A percentile compares a stretch with the other conserved stretches of the same genome.
These are phyloP conservation scores for Thalassiosira profunda DNA, from an alignment of 108 stramenopile species.

Conservation along the genomic window DNA sequence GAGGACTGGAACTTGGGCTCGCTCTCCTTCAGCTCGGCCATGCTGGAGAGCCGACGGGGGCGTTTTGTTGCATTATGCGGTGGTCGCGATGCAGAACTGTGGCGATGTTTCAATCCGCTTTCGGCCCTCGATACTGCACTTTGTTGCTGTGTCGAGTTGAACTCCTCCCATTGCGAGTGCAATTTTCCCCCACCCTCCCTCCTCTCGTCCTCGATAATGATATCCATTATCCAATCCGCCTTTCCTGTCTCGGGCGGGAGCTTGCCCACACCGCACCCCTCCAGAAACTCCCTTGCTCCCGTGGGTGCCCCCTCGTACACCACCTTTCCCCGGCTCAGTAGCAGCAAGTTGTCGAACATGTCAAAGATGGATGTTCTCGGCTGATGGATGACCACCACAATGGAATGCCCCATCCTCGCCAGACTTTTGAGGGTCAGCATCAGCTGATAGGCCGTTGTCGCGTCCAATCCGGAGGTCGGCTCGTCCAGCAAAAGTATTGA, in stretches of 20 bases:
- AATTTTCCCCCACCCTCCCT: slow-evolving; percentile 8
- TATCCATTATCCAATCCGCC: slow-evolving; percentile 91
- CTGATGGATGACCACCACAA: slow-evolving; percentile 92
- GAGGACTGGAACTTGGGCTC: slow-evolving; percentile 57
- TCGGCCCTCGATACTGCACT: background rate
- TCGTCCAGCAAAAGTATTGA: slow-evolving; percentile 79
- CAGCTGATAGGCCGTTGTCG: slow-evolving; percentile 73
- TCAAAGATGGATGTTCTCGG: slow-evolving; percentile 89
- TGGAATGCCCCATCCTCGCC: slow-evolving; percentile 61
- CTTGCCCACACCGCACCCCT: slow-evolving; percentile 39
- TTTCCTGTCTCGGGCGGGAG: slow-evolving; percentile 75
- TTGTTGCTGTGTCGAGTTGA: slow-evolving; percentile 11
- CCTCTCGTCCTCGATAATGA: slow-evolving; percentile 62
- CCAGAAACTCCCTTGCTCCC: slow-evolving; percentile 56
- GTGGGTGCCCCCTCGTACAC: slow-evolving; percentile 64
- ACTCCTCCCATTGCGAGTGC: slow-evolving; percentile 3
- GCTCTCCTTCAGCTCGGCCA: slow-evolving; percentile 46
- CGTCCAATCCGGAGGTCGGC: slow-evolving; percentile 78
- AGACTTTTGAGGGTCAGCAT: slow-evolving; percentile 73
- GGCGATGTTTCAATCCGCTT: background rate
- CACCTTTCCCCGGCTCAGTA: slow-evolving; percentile 72
- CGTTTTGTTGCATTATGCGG: background rate
- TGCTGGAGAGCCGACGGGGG: slow-evolving; percentile 39
- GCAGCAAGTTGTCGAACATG: slow-evolving; percentile 76
- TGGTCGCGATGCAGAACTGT: background rate